Base-by-base conservation (phyloP, 164 flowering plant genomes). In the Nymphaea colorata region DNA sequence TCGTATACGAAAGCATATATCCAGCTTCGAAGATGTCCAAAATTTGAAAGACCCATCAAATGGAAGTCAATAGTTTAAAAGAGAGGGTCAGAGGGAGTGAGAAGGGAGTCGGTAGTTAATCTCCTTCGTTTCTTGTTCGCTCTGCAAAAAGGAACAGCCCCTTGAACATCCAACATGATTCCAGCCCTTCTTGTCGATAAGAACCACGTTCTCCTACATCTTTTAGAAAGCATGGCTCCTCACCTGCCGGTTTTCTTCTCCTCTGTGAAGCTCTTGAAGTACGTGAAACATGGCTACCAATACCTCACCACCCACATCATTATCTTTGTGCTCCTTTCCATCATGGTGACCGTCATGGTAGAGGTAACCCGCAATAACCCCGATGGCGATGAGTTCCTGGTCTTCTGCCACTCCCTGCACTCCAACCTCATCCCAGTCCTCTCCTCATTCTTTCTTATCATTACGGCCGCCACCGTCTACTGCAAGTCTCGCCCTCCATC, bases 211-310 rank as follows among this genome's bases (percentile, higher is more conserved):
- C 36, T 25, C 36, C 36, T 25, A 0, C 36, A 25, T 25, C 36
- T 25, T 25, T 25, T 25, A 25, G 36, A 1, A 25, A 25, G 1
- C 36, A 47, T 47, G 55, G 55, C 55, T 3, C 12, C 55, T 47
- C 12, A 3, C 55, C 5, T 77, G 74, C 87, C 87, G 4, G 83
- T 79, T 16, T 79, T 79, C 72, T 80, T 87, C 15, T 76, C 44
- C 77, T 82, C 91, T 2, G 85, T 81, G 10, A 84, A 79, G 79
- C 82, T 84, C 77, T 25, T 25, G 36, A 87, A 87, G 78, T 85
- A 85, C 60, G 87, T 84, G 0, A 85, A 87, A 65, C 83, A 79
- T 2, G 86, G 92, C 0, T 85, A 80, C 75, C 93, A 84, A 41
- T 85, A 83, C 68, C 82, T 84, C 0, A 85, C 83, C 2, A 85